Evolutionary conservation across 176 grass and related monocot genomes (phyloP).

Genomic region (Bolboschoenus planiculmis): DNA sequence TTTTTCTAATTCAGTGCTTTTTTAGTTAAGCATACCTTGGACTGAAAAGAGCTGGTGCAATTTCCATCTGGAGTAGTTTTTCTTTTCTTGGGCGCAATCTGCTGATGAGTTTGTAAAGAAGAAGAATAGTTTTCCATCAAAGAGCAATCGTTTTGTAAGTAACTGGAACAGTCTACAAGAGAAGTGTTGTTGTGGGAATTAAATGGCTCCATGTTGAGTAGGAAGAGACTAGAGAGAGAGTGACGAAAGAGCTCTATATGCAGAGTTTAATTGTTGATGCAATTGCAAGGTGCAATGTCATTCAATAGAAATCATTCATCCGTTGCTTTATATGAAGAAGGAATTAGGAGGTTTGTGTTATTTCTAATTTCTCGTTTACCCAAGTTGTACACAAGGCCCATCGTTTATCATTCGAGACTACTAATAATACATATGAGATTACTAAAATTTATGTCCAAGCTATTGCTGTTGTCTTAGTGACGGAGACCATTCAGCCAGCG

Average conservation of each 20-base stretch:
- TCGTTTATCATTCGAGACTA: no score
- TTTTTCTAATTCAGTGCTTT: not conserved
- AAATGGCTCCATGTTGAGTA: conserved; percentile 14
- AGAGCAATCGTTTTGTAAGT: not conserved
- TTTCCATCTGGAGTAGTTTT: not conserved
- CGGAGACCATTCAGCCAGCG: no score
- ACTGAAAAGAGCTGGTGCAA: not conserved
- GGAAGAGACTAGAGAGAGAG: not conserved
- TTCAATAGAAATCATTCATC: not conserved
- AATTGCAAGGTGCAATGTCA: not conserved
- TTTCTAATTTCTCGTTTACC: no score
- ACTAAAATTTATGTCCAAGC: no score
- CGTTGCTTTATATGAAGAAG: conserved; percentile 1
- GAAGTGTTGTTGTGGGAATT: not conserved
- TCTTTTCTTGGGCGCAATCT: conserved; percentile 1
- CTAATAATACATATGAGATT: no score
- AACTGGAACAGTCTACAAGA: not conserved
- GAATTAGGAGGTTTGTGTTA: no score
- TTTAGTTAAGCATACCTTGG: not conserved
- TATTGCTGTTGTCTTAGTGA: no score
- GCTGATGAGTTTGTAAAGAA: conserved; percentile 3
- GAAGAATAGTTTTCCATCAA: conserved; percentile 12
- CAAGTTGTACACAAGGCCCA: no score
- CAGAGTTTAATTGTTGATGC: not conserved
- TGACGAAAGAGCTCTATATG: not conserved